Evolutionary conservation across 352 stramenopile species (phyloP), one percentile per base, ranked within the genome.

Genomic region (Globisporangium polare): DNA sequence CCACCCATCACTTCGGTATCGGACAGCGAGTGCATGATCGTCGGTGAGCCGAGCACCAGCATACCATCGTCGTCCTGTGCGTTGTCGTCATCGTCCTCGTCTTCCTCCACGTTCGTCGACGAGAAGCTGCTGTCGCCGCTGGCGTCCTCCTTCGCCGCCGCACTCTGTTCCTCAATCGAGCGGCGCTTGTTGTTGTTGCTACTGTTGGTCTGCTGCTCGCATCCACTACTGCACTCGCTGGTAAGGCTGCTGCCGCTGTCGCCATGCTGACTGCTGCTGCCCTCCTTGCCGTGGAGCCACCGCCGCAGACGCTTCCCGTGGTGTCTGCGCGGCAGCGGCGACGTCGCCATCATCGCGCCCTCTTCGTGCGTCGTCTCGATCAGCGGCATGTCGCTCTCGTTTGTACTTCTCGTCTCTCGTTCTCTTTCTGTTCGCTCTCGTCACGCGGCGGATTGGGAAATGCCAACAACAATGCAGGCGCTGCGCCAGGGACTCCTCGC

Each of bases 1-100:
- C 67, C 60, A 20, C 64, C 63, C 59, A 79, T 45, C n/a, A 76
- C 65, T 50, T 83, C 74, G 26, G 72, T 81, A 56, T 79, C 73
- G 5, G 75, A 80, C 54, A 72, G 75, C 49, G 71, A 81, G 52
- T 75, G 66, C 55, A 72, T 68, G 12, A 70, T 71, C 49, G 57
- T 60, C 1, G 43, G 39, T 4, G 47, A 49, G 20, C 69, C 51
- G 18, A 68, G 53, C 5, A 31, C 54, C 3, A 49, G 13, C 15
- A 67, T 43, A 20, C 24, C 10, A 42, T 26, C 12, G 29, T 58
- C 43, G 33, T 45, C 47, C 15, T 53, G 68, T 58, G 35, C 65
- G 33, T 39, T 15, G 33, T 62, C 37, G 58, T 47, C 18, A 24
- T 27, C 26, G 42, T 58, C 58, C 15, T 58, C 59, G 15, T 65